These are phyloP conservation scores for Acanthochlamys bracteata DNA, from an alignment of 106 monocot genomes.

Conservation along the genomic window DNA sequence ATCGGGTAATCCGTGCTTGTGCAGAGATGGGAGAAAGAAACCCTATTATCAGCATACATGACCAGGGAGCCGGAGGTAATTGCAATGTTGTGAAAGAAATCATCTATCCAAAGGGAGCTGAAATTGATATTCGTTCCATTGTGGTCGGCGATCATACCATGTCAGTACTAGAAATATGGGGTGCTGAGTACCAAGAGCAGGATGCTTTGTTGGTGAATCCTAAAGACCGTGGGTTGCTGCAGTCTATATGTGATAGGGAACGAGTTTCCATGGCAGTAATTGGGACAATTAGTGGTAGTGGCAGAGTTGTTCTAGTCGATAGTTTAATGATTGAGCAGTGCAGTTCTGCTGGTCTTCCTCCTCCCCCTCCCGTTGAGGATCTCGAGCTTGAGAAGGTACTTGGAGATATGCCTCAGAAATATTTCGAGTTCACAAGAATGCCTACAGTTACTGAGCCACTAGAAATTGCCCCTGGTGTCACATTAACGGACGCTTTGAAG, in stretches of 20 bases:
- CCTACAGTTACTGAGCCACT: constrained; percentile 24
- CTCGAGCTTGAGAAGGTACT: constrained; percentile 92
- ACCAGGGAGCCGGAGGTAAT: constrained; percentile 98
- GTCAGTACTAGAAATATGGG: constrained; percentile 98
- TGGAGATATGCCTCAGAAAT: constrained; percentile 95
- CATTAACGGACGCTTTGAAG: constrained; percentile 58
- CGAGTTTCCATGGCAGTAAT: constrained; percentile 93
- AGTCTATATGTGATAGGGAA: constrained; percentile 72
- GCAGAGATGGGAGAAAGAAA: constrained; percentile 82
- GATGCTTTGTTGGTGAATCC: constrained; percentile 84
- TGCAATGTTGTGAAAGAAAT: constrained; percentile 99
- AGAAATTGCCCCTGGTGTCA: constrained; percentile 61
- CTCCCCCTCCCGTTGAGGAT: constrained; percentile 65
- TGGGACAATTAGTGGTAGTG: constrained; percentile 67
- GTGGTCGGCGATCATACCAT: constrained; percentile 88
- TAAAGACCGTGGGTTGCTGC: constrained; percentile 40
- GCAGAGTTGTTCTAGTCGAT: constrained; percentile 62
- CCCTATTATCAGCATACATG: constrained; percentile 94
- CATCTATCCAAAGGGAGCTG: constrained; percentile 92
- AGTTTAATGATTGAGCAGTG: constrained; percentile 33
- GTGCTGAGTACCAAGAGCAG: constrained; percentile 98
- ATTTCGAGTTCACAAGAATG: constrained; percentile 55
- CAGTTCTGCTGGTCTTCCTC: constrained; percentile 30
- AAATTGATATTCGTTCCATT: constrained; percentile 73
- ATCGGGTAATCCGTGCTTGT: constrained; percentile 83